Evolutionary conservation across 1,139 yeast species (phyloP), one percentile per base, ranked within the genome.

Genomic region (Arxiozyma telluris): DNA sequence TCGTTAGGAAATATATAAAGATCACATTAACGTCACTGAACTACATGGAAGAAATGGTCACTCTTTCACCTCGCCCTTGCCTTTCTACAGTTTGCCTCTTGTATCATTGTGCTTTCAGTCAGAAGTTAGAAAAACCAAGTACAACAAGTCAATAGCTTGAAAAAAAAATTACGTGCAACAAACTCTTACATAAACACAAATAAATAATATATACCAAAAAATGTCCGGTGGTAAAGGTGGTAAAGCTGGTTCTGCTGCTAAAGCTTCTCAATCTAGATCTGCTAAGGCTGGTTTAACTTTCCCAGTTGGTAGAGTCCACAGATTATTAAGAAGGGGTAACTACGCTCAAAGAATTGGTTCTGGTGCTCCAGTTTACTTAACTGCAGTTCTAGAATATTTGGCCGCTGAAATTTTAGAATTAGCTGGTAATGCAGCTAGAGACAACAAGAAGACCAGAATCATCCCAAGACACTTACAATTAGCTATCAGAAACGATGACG

Each of bases 191-290:
- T 23, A 39, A 50, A 50, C 45, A 53, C 51, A 55, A 51, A 60
- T 57, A 58, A 49, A 58, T 47, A 58, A 55, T 50, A 57, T 43
- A 50, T 23, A 57, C 55, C 59, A 57, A 53, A 58, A 56, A 82
- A 90, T 89, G 96, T 87, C 97, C 74, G 96, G 96, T 76, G 97
- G 97, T 76, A 91, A 91, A 85, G 97, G 97, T 76, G 91, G 91
- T 71, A 90, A 90, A 79, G 96, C 96, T 73, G 94, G 96, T 70
- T 78, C 95, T 65, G 73, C 87, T 65, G 91, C 90, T 73, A 91
- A 91, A 78, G 90, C 94, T 68, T 86, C 97, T 70, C 93, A 94
- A 77, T 87, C 97, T 56, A 90, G 98, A 83, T 91, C 98, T 66
- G 85, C 96, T 61, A 91, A 89, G 81, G 98, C 98, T 73, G 98